Evolutionary conservation across 2,329 filamentous ascomycete species (phyloP).

Genomic region (Pseudogymnoascus sp.): DNA sequence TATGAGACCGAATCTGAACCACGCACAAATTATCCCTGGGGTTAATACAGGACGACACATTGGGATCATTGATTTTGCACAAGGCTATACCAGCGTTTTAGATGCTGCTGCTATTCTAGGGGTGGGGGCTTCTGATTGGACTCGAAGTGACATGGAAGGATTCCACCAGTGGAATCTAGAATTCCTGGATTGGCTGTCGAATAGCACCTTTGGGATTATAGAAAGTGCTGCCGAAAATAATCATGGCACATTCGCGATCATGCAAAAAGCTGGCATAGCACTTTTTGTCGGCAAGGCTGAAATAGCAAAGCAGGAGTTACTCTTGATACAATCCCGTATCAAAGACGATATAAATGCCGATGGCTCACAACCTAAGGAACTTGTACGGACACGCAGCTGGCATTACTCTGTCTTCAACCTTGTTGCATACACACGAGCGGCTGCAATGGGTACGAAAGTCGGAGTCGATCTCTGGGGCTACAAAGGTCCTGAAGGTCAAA

Average conservation of each 20-base stretch:
- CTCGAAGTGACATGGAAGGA: constrained; percentile 10
- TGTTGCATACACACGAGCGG: constrained; percentile 17
- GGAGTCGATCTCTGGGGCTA: constrained; percentile 21
- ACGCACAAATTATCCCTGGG: constrained; percentile 19
- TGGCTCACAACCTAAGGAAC: constrained; percentile 23
- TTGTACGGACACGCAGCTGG: constrained; percentile 23
- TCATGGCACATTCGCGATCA: constrained; percentile 23
- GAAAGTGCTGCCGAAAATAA: constrained; percentile 19
- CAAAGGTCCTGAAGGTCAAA: constrained; percentile 20
- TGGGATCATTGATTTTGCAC: constrained; percentile 16
- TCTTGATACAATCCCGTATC: constrained; percentile 13
- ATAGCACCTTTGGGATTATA: constrained; percentile 20
- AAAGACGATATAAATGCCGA: constrained; percentile 19
- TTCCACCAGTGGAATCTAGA: constrained; percentile 21
- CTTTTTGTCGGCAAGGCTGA: constrained; percentile 21
- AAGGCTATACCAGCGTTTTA: constrained; percentile 24
- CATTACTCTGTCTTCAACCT: constrained; percentile 26
- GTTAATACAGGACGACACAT: constrained; percentile 9
- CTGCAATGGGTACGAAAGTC: constrained; percentile 18
- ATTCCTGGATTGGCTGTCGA: constrained; percentile 22
- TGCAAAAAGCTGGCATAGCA: constrained; percentile 23
- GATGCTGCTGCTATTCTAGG: constrained; percentile 20
- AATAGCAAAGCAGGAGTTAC: constrained; percentile 9
- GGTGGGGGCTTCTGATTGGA: constrained; percentile 19
- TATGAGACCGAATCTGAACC: constrained; percentile 26